phyloP scores from a whole-genome alignment of 768 basidiomycete genomes.

The Flagelloscypha sp. region DNA sequence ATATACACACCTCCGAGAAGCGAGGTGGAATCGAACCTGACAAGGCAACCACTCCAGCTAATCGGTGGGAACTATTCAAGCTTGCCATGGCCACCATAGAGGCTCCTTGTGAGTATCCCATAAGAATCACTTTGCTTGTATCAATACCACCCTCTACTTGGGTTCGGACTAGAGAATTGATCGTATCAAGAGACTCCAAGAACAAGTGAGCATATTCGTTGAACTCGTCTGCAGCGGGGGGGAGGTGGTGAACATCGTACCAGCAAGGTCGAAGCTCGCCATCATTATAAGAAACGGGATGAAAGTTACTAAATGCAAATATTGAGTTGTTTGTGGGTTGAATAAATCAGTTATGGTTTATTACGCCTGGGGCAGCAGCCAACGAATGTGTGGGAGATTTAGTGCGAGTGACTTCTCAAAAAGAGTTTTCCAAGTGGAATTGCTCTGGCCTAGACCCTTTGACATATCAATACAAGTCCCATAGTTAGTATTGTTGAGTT shows the following conservation, averaged over 20 bases:
- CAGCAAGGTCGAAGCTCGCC: constrained; percentile 19
- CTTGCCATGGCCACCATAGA: constrained; percentile 35
- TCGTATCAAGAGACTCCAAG: constrained; percentile 20
- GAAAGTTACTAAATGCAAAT: too few relatives aligned
- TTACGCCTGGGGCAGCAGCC: constrained; percentile 25
- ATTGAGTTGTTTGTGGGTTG: too few relatives aligned
- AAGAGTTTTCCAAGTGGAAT: too few relatives aligned
- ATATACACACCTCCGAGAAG: constrained; percentile 18
- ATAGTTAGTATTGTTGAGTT: too few relatives aligned
- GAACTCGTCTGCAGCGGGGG: constrained; percentile 17
- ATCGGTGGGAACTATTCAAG: constrained; percentile 27
- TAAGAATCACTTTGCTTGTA: constrained; percentile 34
- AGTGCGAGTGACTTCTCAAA: constrained; percentile 15
- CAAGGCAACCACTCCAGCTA: constrained; percentile 23
- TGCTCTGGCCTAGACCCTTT: too few relatives aligned
- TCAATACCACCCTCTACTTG: constrained; percentile 35
- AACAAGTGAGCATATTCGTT: constrained; percentile 17
- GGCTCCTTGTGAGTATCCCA: constrained; percentile 43
- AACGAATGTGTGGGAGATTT: constrained; percentile 20
- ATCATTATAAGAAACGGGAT: constrained; percentile 13
- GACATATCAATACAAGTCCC: too few relatives aligned
- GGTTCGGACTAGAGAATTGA: constrained; percentile 27
- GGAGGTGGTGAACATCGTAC: constrained; percentile 22
- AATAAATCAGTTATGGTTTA: too few relatives aligned
- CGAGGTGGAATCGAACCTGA: constrained; percentile 24